These are phyloP conservation scores for Conoideocrella luteorostrata DNA, from an alignment of 2,329 filamentous ascomycete genomes.

Conservation along the genomic window DNA sequence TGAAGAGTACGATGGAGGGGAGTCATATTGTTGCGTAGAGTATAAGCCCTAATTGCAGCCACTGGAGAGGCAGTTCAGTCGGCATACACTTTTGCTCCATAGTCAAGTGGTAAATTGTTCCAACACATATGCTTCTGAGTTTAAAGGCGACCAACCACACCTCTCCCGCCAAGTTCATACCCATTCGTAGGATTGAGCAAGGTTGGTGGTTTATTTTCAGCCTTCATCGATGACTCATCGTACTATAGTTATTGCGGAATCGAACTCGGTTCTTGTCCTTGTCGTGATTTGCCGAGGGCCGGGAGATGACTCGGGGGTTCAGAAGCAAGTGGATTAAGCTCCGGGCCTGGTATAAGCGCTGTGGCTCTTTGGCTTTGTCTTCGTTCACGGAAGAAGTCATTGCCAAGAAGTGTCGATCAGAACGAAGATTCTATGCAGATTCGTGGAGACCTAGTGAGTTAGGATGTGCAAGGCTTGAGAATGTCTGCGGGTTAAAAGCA, in stretches of 20 bases:
- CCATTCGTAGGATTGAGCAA: neutral
- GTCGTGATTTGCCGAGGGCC: neutral
- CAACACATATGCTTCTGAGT: conserved; percentile 8
- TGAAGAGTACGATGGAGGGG: conserved; percentile 10
- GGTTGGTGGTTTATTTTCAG: neutral
- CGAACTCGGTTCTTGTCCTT: neutral
- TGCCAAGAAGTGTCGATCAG: neutral
- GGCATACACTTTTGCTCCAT: too few relatives aligned
- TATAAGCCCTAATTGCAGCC: too few relatives aligned
- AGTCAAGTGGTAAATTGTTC: too few relatives aligned
- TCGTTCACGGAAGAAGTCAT: neutral
- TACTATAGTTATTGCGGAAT: neutral
- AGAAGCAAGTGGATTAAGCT: neutral
- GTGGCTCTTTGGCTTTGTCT: neutral
- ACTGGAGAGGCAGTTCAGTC: too few relatives aligned
- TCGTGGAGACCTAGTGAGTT: neutral
- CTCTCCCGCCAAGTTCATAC: neutral
- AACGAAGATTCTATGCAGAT: neutral
- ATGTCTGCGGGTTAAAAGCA: neutral
- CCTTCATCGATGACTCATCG: neutral
- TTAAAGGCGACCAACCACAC: conserved; percentile 7
- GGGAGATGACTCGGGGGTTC: neutral
- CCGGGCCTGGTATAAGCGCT: neutral
- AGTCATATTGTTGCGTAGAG: too few relatives aligned
- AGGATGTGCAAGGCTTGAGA: neutral